A percentile compares a stretch with the other conserved stretches of the same genome.
Evolutionary conservation across 2,329 filamentous ascomycete genomes (phyloP).

Genomic region (Paecilomyces variotii): DNA sequence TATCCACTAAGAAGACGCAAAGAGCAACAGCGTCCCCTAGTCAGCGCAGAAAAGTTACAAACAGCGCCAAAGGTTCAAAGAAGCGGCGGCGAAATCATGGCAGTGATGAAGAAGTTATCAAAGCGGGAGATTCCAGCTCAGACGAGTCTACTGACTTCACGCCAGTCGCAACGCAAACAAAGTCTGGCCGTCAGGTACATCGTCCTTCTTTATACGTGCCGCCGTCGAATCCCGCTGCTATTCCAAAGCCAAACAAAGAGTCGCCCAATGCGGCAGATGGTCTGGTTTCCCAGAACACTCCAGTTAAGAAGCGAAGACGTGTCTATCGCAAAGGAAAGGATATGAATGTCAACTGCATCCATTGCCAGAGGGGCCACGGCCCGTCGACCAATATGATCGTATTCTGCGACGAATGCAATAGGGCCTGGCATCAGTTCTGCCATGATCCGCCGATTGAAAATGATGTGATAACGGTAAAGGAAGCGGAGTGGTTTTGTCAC

Average conservation of each 20-base stretch:
- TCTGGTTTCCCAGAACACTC: conserved; percentile 7
- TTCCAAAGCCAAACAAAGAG: conserved; percentile 10
- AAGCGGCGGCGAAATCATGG: conserved; percentile 17
- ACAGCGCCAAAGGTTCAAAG: conserved; percentile 9
- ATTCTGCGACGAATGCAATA: conserved; percentile 75
- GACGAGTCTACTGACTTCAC: conserved; percentile 41
- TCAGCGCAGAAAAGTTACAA: conserved; percentile 10
- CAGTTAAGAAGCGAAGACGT: conserved; percentile 51
- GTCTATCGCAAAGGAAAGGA: conserved; percentile 37
- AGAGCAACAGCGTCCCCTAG: conserved; percentile 8
- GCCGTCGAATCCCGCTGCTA: conserved; percentile 29
- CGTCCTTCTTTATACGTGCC: conserved; percentile 54
- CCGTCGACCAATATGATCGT: conserved; percentile 72
- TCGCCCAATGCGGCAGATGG: conserved; percentile 6
- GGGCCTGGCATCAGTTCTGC: conserved; percentile 73
- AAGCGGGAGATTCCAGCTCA: conserved; percentile 28
- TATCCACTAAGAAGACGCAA: conserved; percentile 3
- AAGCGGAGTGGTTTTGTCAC: conserved; percentile 64
- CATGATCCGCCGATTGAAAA: conserved; percentile 68
- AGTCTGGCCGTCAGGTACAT: conserved; percentile 65
- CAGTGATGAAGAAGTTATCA: conserved; percentile 26
- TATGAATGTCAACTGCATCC: conserved; percentile 52
- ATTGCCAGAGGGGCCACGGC: conserved; percentile 64
- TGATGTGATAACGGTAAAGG: conserved; percentile 57
- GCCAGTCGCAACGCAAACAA: conserved; percentile 58